Conservation (phyloP, 2,329 filamentous ascomycete genomes). For the Phialocephala subalpina region DNA sequence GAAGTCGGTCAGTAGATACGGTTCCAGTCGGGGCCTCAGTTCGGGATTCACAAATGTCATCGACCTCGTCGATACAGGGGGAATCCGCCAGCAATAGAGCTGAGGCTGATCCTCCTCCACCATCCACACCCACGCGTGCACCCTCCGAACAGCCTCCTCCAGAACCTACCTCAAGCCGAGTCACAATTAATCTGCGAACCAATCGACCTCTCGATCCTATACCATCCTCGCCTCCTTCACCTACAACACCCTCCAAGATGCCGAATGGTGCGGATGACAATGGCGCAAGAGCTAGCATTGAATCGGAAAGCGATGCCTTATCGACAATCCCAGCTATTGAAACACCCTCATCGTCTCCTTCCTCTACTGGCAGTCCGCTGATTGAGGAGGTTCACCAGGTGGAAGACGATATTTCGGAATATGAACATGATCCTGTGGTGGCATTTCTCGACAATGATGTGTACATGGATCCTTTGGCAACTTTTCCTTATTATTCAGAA, state of each 20-base stretch:
- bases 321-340: constrained; percentile 40
- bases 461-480: constrained; percentile 50
- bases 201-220: constrained; percentile 50
- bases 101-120: constrained; percentile 42
- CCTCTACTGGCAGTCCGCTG: constrained; percentile 38
- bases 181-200: constrained; percentile 68
- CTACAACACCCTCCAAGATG: constrained; percentile 45
- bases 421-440: constrained; percentile 37
- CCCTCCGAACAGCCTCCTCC: constrained; percentile 45
- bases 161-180: constrained; percentile 61
- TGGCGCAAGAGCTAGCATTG: constrained; percentile 38
- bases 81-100: constrained; percentile 36
- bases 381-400: constrained; percentile 40
- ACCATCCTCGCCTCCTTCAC: constrained; percentile 54
- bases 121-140: constrained; percentile 42
- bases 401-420: constrained; percentile 39
- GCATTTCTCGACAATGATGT: constrained; percentile 42
- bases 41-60: constrained; percentile 30
- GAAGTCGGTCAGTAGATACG: constrained; percentile 59
- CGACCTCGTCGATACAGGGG: constrained; percentile 26
- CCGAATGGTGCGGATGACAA: constrained; percentile 28
- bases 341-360: constrained; percentile 44
- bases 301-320: constrained; percentile 42
- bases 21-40: constrained; percentile 19
- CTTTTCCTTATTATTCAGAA: constrained; percentile 53